Conservation (phyloP, 2,329 filamentous ascomycete species). For the Parafenestella ontariensis region DNA sequence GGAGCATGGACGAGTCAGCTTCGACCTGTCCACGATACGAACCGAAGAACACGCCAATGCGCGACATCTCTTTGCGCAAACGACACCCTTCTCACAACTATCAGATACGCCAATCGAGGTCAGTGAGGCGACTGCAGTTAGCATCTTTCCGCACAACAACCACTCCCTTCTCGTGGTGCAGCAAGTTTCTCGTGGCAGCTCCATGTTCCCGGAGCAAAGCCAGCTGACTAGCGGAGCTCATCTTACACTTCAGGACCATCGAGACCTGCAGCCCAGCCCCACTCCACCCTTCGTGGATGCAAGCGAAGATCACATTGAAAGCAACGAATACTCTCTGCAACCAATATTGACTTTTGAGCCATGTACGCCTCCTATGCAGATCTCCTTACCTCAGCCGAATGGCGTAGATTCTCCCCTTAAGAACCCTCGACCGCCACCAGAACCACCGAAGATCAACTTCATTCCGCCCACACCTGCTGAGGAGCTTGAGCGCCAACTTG, state of each 20-base stretch:
- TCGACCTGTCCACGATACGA: conserved; percentile 48
- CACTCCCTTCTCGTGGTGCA: conserved; percentile 70
- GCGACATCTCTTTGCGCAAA: conserved; percentile 57
- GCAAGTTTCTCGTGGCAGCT: conserved; percentile 48
- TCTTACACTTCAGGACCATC: conserved; percentile 23
- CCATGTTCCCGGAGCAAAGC: conserved; percentile 25
- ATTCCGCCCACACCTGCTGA: conserved; percentile 62
- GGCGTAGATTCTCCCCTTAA: conserved; percentile 63
- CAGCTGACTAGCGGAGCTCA: conserved; percentile 23
- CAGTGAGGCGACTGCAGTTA: conserved; percentile 66
- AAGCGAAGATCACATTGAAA: conserved; percentile 16
- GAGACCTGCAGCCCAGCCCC: conserved; percentile 25
- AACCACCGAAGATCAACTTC: conserved; percentile 63
- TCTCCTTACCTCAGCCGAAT: conserved; percentile 25
- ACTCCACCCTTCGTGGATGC: conserved; percentile 37
- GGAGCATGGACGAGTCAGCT: conserved; percentile 45
- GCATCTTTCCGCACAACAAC: conserved; percentile 69
- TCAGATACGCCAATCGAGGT: conserved; percentile 63
- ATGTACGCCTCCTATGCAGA: conserved; percentile 46
- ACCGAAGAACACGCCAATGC: conserved; percentile 49
- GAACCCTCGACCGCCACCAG: conserved; percentile 64
- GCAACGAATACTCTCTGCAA: conserved; percentile 14
- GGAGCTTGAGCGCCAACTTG: conserved; percentile 53
- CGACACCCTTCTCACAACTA: conserved; percentile 58
- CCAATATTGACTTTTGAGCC: conserved; percentile 45